These are phyloP conservation scores for Nicotiana noctiflora DNA, from an alignment of 257 asterid species.

Conservation along the genomic window DNA sequence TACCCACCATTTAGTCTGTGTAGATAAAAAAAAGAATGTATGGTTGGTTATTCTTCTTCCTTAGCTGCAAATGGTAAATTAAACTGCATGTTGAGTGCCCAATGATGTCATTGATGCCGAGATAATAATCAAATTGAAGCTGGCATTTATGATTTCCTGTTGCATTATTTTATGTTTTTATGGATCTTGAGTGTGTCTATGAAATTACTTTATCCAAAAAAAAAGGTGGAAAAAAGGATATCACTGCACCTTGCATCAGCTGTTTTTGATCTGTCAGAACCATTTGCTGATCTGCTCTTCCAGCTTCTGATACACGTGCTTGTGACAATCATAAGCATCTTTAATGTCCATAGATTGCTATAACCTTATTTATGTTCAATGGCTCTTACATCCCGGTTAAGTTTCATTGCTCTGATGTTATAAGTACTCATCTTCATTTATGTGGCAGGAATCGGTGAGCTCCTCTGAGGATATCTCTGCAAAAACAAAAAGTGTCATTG, in stretches of 20 bases:
- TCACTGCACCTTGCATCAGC: neutral
- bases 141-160: neutral
- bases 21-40: neutral
- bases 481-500: conserved; percentile 94
- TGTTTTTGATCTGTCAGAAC: neutral
- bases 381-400: neutral
- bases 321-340: conserved; percentile 1
- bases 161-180: neutral
- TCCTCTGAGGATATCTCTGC: conserved; percentile 89
- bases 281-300: neutral
- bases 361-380: neutral
- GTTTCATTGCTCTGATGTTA: neutral
- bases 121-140: neutral
- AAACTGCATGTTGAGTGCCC: neutral
- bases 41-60: neutral
- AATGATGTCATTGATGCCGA: neutral
- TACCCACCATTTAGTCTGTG: neutral
- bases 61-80: neutral
- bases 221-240: neutral
- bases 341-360: neutral
- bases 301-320: neutral
- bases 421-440: neutral
- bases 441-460: conserved; percentile 73
- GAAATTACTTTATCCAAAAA: neutral
- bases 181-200: neutral